Evolutionary conservation across 2,329 filamentous ascomycete species (phyloP).

Genomic region (Diaporthe australafricana): DNA sequence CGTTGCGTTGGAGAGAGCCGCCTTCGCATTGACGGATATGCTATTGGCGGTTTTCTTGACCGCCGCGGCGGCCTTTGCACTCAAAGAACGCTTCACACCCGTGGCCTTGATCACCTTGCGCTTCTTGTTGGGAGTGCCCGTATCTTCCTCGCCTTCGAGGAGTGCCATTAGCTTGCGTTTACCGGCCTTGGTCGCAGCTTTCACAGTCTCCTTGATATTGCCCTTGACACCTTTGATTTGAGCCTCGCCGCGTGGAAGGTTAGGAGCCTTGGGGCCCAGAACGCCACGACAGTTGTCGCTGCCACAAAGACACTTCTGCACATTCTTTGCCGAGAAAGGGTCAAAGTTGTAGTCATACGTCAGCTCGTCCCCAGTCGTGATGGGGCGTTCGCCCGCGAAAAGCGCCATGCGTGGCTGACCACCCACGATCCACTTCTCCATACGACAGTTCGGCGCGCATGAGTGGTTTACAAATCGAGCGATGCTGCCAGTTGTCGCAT

Average conservation of each 20-base stretch:
- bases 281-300: conserved; percentile 73
- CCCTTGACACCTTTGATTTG: conserved; percentile 32
- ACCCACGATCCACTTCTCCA: conserved; percentile 97
- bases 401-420: conserved; percentile 96
- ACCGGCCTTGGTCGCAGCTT: conserved; percentile 50
- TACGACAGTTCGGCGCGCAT: conserved; percentile 94
- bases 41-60: conserved; percentile 55
- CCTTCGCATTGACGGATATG: conserved; percentile 52
- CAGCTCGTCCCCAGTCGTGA: conserved; percentile 94
- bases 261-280: conserved; percentile 70
- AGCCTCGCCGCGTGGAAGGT: conserved; percentile 60
- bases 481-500: conserved; percentile 94
- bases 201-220: conserved; percentile 41
- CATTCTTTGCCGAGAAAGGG: conserved; percentile 76
- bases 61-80: conserved; percentile 49
- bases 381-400: conserved; percentile 89
- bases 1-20: conserved; percentile 38
- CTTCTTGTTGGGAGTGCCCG: conserved; percentile 53
- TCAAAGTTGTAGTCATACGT: conserved; percentile 91
- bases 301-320: conserved; percentile 74
- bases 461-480: conserved; percentile 98
- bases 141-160: conserved; percentile 54
- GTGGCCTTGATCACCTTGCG: conserved; percentile 57
- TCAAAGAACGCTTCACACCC: conserved; percentile 49
- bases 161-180: conserved; percentile 70